phyloP scores from a whole-genome alignment of 2,329 filamentous ascomycete species.

The Aspergillus costaricaensis region DNA sequence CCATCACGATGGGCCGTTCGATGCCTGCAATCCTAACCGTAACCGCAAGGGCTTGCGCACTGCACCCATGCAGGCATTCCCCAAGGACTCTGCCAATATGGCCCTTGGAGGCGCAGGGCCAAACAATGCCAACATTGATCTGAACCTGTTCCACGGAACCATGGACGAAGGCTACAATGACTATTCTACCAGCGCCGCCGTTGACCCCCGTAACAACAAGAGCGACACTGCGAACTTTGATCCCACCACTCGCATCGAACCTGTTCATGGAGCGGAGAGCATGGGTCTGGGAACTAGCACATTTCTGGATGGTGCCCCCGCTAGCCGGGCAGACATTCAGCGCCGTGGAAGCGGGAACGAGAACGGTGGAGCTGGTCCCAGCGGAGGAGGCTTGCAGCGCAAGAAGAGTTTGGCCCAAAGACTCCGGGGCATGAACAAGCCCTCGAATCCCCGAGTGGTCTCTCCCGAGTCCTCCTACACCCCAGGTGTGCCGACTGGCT shows the following conservation, averaged over 20 bases:
- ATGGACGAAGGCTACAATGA: conserved; percentile 86
- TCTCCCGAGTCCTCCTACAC: conserved; percentile 54
- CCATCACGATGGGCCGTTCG: conserved; percentile 96
- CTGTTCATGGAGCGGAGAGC: conserved; percentile 80
- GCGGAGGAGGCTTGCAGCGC: conserved; percentile 66
- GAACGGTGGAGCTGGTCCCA: conserved; percentile 35
- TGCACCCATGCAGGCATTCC: conserved; percentile 95
- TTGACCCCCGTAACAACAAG: conserved; percentile 28
- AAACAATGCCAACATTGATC: conserved; percentile 76
- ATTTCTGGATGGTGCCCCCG: conserved; percentile 91
- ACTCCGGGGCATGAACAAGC: conserved; percentile 77
- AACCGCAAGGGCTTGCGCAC: conserved; percentile 80
- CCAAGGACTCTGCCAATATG: conserved; percentile 90
- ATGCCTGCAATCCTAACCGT: conserved; percentile 91
- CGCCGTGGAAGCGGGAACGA: conserved; percentile 71
- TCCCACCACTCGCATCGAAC: conserved; percentile 65
- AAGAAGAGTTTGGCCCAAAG: conserved; percentile 96
- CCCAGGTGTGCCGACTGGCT: conserved; percentile 30
- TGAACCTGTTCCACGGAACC: conserved; percentile 83
- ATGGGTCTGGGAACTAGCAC: conserved; percentile 89
- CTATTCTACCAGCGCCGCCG: conserved; percentile 58
- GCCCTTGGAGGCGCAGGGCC: conserved; percentile 84
- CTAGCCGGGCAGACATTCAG: conserved; percentile 75
- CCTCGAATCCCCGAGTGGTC: conserved; percentile 60
- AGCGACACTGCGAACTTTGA: conserved; percentile 59